phyloP scores from a whole-genome alignment of 1,284 basidiomycete genomes.

The Peniophora sp. region DNA sequence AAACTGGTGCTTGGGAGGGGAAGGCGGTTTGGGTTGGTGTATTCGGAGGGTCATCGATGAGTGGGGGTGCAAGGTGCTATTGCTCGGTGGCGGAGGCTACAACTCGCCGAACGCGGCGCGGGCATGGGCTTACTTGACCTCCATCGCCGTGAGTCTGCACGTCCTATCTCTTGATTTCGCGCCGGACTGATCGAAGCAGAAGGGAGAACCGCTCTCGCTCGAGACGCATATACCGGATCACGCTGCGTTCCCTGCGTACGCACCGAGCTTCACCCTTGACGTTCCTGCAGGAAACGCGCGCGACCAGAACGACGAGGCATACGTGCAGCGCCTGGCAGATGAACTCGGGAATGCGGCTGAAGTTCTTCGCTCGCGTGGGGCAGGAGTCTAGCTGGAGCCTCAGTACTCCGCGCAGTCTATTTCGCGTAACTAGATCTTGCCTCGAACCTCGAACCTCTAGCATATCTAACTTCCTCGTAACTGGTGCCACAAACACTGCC shows the following conservation, averaged over 20 bases:
- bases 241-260: constrained; percentile 58
- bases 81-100: constrained; percentile 78
- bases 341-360: constrained; percentile 38
- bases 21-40: constrained; percentile 69
- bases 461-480: too few species aligned
- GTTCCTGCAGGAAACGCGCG: constrained; percentile 62
- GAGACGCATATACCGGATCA: constrained; percentile 70
- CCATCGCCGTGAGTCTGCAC: constrained; percentile 56
- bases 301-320: constrained; percentile 47
- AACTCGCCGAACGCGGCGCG: constrained; percentile 75
- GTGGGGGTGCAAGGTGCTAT: constrained; percentile 55
- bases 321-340: constrained; percentile 20
- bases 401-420: too few species aligned
- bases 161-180: neutral
- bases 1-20: constrained; percentile 64
- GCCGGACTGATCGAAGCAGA: constrained; percentile 26
- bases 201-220: constrained; percentile 41
- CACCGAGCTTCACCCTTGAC: constrained; percentile 74
- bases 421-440: too few species aligned
- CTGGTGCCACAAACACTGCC: too few species aligned
- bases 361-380: constrained; percentile 14
- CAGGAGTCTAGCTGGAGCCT: constrained; percentile 3
- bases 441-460: too few species aligned
- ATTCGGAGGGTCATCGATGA: constrained; percentile 42
- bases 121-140: constrained; percentile 79